Conservation (phyloP, 306 rosid species). For the Trifolium subterraneum region DNA sequence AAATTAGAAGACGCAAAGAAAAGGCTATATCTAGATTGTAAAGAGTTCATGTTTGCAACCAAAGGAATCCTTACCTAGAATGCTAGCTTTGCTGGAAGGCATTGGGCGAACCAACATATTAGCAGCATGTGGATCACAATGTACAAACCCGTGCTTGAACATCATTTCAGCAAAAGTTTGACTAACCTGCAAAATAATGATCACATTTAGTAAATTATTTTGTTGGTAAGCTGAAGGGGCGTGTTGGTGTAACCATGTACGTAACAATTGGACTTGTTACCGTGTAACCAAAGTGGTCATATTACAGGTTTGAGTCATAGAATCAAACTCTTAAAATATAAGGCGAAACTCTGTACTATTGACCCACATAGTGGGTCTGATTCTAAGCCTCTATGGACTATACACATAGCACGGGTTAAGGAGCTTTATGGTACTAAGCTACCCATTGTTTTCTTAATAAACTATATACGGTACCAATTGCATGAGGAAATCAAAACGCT, state of each 20-base stretch:
- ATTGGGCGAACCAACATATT: slow-evolving; percentile 87
- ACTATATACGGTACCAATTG: slow-evolving; percentile 10
- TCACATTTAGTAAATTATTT: slow-evolving; percentile 36
- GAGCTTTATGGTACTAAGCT: neutral
- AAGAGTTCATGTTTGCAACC: slow-evolving; percentile 27
- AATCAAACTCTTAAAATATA: slow-evolving; percentile 27
- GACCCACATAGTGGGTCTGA: slow-evolving; percentile 8
- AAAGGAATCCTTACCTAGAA: slow-evolving; percentile 62
- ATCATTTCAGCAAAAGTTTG: slow-evolving; percentile 98
- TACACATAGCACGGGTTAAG: neutral
- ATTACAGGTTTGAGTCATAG: slow-evolving; percentile 16
- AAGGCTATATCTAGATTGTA: slow-evolving; percentile 17
- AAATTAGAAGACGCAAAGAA: slow-evolving; percentile 10
- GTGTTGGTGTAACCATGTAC: neutral
- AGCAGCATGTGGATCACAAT: slow-evolving; percentile 97
- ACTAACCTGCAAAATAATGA: slow-evolving; percentile 68
- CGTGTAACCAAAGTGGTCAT: slow-evolving; percentile 27
- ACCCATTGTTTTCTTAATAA: slow-evolving; percentile 21
- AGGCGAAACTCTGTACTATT: slow-evolving; percentile 7
- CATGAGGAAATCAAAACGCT: slow-evolving; percentile 26
- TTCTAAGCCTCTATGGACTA: slow-evolving; percentile 1
- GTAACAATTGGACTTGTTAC: slow-evolving; percentile 1
- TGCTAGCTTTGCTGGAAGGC: slow-evolving; percentile 67
- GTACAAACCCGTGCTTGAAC: slow-evolving; percentile 98
- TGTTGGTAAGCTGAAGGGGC: neutral